Conservation (phyloP, 1,139 yeast species). For the Blastobotrys capitulatus region DNA sequence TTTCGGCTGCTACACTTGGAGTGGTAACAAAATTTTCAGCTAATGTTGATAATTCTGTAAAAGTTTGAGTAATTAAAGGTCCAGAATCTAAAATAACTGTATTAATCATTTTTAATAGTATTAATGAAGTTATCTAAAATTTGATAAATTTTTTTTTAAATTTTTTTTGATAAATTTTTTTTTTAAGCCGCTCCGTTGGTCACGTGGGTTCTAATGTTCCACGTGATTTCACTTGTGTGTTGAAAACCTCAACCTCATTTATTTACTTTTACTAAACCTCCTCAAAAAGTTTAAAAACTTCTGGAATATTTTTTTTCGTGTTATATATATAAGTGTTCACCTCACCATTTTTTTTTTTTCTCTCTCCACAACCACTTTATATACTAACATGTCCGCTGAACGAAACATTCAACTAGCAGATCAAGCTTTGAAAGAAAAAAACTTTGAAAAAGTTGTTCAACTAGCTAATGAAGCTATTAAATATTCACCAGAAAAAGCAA, state of each 20-base stretch:
- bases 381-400: slow-evolving; percentile 1
- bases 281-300: too few relatives aligned
- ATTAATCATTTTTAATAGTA: slow-evolving; percentile 15
- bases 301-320: too few relatives aligned
- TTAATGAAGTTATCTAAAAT: background rate
- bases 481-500: slow-evolving; percentile 43
- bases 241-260: too few relatives aligned
- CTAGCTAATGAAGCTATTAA: slow-evolving; percentile 33
- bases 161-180: too few relatives aligned
- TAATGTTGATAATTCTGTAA: slow-evolving; percentile 62
- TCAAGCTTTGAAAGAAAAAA: slow-evolving; percentile 34
- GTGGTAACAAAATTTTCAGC: slow-evolving; percentile 77
- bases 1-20: slow-evolving; percentile 84
- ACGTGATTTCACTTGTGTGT: too few relatives aligned
- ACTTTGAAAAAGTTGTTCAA: slow-evolving; percentile 36
- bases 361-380: too few relatives aligned
- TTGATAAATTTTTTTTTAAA: slow-evolving; percentile 3
- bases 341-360: too few relatives aligned
- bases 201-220: too few relatives aligned
- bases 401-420: slow-evolving; percentile 24
- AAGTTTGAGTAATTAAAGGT: slow-evolving; percentile 82
- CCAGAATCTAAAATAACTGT: slow-evolving; percentile 86
- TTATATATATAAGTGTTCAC: too few relatives aligned
- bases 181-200: background rate
- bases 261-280: too few relatives aligned